Percentiles rank a stretch among this genome's conserved stretches.
Evolutionary conservation across 1,284 basidiomycete genomes (phyloP).

Genomic region (Moesziomyces sp.): DNA sequence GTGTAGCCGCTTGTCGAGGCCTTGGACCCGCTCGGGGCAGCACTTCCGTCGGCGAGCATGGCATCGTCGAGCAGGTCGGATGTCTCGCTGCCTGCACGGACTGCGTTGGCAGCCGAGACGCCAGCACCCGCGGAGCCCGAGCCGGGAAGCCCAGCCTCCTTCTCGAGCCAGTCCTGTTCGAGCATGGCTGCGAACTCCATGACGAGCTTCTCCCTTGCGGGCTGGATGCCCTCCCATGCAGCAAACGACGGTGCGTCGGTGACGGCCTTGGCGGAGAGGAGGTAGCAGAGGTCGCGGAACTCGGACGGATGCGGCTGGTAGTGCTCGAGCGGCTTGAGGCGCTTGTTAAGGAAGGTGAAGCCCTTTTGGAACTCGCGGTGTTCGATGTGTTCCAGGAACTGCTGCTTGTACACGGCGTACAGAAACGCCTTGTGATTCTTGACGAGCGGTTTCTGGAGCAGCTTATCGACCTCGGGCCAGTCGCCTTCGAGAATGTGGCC

Average conservation of each 20-base stretch:
- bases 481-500: conserved; percentile 70
- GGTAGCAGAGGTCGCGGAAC: conserved; percentile 71
- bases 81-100: conserved; percentile 11
- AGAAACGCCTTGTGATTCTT: conserved; percentile 70
- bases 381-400: conserved; percentile 71
- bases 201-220: conserved; percentile 68
- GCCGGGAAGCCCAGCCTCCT: conserved; percentile 38
- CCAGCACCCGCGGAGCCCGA: conserved; percentile 10
- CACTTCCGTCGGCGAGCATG: conserved; percentile 17
- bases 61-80: conserved; percentile 37
- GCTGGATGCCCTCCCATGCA: conserved; percentile 70
- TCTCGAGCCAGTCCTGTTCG: conserved; percentile 60
- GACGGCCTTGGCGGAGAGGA: conserved; percentile 69
- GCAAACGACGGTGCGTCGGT: conserved; percentile 70
- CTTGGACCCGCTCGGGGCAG: conserved; percentile 10
- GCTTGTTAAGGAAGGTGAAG: conserved; percentile 71
- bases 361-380: conserved; percentile 69
- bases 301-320: conserved; percentile 71
- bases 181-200: conserved; percentile 62
- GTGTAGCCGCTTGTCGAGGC: conserved; percentile 22
- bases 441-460: conserved; percentile 68
- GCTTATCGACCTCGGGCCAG: conserved; percentile 69
- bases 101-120: conserved; percentile 1
- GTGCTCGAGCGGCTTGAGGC: conserved; percentile 71
- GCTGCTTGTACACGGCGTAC: conserved; percentile 68